Base-by-base conservation (phyloP, 2,329 filamentous ascomycete species). In the Exophiala oligosperma region DNA sequence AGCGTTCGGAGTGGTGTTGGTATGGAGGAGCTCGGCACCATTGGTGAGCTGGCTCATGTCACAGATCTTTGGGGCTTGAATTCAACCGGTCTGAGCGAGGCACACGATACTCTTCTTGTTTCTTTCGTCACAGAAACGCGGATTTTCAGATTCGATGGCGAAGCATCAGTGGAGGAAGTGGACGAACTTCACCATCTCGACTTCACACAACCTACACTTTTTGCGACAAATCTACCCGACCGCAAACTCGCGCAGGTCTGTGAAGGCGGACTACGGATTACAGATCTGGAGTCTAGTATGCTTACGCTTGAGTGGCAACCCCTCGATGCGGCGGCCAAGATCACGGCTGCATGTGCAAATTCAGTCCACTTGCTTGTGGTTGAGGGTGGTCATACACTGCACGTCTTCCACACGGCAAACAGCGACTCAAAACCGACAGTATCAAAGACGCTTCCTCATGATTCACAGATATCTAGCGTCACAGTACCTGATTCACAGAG, bases 1-100 rank as follows among this genome's bases (percentile, higher is more conserved):
- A 96, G 91, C 70, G 91, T 99, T 23, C 84, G 94, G 54, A 97
- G 93, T 71, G 95, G 94, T 50, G 92, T 99, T 51, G 92, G 92
- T 0, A 82, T 97, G 52, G 91, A 97, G 70, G 91, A 97, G 56
- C 76, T 92, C 14, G 93, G 92, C 21, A 81, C 93, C 4, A 77
- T 97, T 7, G 90, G 87, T 37, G 89, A 95, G 47, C 86, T 97
- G 75, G 80, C 86, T 32, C 83, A 87, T 69, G 86, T 91, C 43
- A 85, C 85, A 54, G 85, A 87, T 26, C 75, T 96, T 1, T 96
- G 92, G 77, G 81, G 87, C 2, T 71, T 96, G 12, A 79, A 76
- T 64, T 77, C 79, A 4, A 81, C 82, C 57, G 68, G 79, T 53
- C 74, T 77, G 38, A 71, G 72, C 14, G 80, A 78, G 60, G 77